Base-by-base conservation (phyloP, 2,329 filamentous ascomycete genomes). In the Ophiosphaerella herpotricha region DNA sequence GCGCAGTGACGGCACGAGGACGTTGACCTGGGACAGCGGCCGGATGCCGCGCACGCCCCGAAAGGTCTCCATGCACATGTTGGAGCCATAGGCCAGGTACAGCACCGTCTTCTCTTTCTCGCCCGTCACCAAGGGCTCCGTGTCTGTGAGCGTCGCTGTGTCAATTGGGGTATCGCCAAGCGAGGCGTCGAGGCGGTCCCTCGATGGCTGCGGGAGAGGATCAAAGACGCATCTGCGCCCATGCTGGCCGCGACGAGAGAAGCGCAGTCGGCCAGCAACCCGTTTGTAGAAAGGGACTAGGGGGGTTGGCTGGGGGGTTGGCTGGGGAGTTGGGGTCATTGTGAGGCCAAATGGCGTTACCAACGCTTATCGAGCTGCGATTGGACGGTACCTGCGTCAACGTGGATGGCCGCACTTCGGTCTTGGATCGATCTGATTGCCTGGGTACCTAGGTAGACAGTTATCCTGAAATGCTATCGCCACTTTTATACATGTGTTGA, bases 41-140 rank as follows among this genome's bases (percentile, higher is more conserved):
- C 83, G 84, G 74, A 97, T 93, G 52, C 87, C 87, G 44, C 93
- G 87, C 52, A 75, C 78, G 50, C 88, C 89, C 40, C 87, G 81
- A 72, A 97, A 97, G 0, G 89, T 95, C 70, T 90, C 78, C 12
- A 86, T 84, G 53, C 82, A 85, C 54, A 97, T 83, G 71, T 97
- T 97, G 44, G 91, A 96, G 60, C 93, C 94, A 70, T 97, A 97
- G 9, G 92, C 93, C 2, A 74, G 63, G 37, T 74, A 74, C 8
- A 74, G 55, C 3, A 73, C 63, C 4, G 72, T 73, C 49, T 72
- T 68, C 12, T 55, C 59, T 52, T 72, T 72, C 46, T 72, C 66
- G 38, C 57, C 42, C 1, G 58, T 41, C n/a, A 46, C 47, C 0
- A 46, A 21, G 3, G 56, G 24, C 2, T 57, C 54, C 1, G 58